Evolutionary conservation across 2,329 filamentous ascomycete species (phyloP), one percentile per base, ranked within the genome.

Genomic region (Cercospora sp.): DNA sequence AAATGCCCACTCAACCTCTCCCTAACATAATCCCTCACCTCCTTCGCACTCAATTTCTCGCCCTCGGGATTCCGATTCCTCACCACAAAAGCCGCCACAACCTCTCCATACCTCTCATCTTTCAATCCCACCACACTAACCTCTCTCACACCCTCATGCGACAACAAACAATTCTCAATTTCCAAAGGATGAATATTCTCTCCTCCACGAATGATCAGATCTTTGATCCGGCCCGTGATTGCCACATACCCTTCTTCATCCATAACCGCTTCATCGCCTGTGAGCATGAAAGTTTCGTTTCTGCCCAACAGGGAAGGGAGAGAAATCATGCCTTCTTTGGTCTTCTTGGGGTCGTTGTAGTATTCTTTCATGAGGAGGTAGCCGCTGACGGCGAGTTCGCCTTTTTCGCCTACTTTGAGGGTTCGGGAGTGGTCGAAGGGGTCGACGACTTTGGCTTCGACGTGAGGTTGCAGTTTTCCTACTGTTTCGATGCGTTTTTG

Each of bases 111-210:
- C 74, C 86, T 86, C 73, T 90, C 87, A 78, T 97, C 93, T 0
- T 91, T 90, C 0, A 98, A 82, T 0, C 94, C 95, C 0, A 96
- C 91, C 1, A 97, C 92, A 71, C 90, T 92, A 3, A 88, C 92
- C 71, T 97, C 93, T 13, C 85, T 83, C 0, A 98, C 84, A 3
- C 84, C 83, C 1, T 87, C 85, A 76, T 94, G 89, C 49, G 87
- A 87, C 69, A 97, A 88, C 5, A 98, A 85, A 72, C 89, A 94
- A 77, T 96, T 94, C 79, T 99, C 95, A 3, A 98, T 86, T 79
- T 98, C 95, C 5, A 97, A 84, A 0, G 95, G 95, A 78, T 97
- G 92, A 66, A 97, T 97, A 78, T 99, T 99, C 79, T 98, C 95
- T 26, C 95, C 95, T 30, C 92, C 94, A 28, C 93, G 88, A 77